Evolutionary conservation across 2,329 filamentous ascomycete genomes (phyloP).

Genomic region (Ophiobolus disseminans): DNA sequence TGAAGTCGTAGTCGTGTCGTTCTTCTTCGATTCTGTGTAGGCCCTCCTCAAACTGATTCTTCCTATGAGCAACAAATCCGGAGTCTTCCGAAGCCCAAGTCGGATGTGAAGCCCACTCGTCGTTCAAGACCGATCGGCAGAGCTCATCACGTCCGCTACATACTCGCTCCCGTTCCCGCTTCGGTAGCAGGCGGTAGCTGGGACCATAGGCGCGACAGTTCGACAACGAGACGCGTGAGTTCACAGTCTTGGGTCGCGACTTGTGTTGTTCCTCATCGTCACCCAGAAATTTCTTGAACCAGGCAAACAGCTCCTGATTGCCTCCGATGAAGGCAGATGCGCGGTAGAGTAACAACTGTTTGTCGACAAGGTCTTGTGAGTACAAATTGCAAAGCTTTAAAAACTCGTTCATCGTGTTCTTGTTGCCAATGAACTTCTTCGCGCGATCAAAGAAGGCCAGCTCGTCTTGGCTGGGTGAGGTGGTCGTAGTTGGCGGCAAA

Average conservation of each 20-base stretch:
- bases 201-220: slow-evolving; percentile 96
- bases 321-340: slow-evolving; percentile 85
- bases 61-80: slow-evolving; percentile 95
- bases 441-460: slow-evolving; percentile 93
- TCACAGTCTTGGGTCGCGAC: slow-evolving; percentile 68
- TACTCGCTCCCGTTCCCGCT: slow-evolving; percentile 85
- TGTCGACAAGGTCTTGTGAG: slow-evolving; percentile 90
- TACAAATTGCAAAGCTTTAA: slow-evolving; percentile 96
- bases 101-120: slow-evolving; percentile 97
- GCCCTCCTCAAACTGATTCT: slow-evolving; percentile 93
- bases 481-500: slow-evolving; percentile 75
- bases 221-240: slow-evolving; percentile 85
- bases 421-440: slow-evolving; percentile 94
- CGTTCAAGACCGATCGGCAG: slow-evolving; percentile 91
- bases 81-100: slow-evolving; percentile 99
- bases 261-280: slow-evolving; percentile 67
- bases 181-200: slow-evolving; percentile 91
- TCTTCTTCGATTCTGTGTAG: slow-evolving; percentile 97
- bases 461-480: slow-evolving; percentile 82
- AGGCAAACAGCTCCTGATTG: slow-evolving; percentile 86
- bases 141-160: slow-evolving; percentile 96
- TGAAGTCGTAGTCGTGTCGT: slow-evolving; percentile 97
- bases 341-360: slow-evolving; percentile 80
- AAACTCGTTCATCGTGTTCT: slow-evolving; percentile 93
- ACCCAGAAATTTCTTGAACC: slow-evolving; percentile 84